Base-by-base conservation (phyloP, 768 basidiomycete genomes). In the Collybia sordida region DNA sequence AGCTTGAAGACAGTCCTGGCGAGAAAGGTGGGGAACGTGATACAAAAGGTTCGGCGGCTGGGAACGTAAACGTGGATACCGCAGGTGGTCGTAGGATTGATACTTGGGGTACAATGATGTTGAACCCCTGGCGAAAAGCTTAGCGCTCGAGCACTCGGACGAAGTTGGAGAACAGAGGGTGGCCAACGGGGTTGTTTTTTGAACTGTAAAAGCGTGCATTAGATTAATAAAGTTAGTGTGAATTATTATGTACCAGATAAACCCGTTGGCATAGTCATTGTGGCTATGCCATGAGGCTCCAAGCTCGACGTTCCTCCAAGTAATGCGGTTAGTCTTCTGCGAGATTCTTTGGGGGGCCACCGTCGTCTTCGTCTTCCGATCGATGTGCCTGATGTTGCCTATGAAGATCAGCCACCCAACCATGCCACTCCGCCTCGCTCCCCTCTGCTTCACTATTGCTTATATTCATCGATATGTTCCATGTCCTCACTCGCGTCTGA, bases 371-470 rank as follows among this genome's bases (percentile, higher is more conserved):
- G 1, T 44, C 47, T 24, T 62, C 56, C 7, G 50, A 47, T 42
- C 38, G 27, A 15, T 45, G 56, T 15, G 58, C 53, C 37, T 51
- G 51, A 15, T 65, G 59, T 34, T 72, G 69, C 2, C 71, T 57
- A 6, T 72, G 67, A 38, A 86, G 48, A 67, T 85, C 85, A 4
- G 76, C 77, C 59, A 75, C 69, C 86, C 86, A 88, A 1, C 79
- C 81, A 3, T 78, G 71, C 86, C 86, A 88, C 59, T 88, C 86
- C 18, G 69, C 66, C 61, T 86, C 86, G 56, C 73, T 75, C 19
- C 72, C 78, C 21, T 77, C 71, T 5, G 65, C 71, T 4, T 72
- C 75, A 24, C 69, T 76, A 38, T 71, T 70, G 3, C 69, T 72
- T 21, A 63, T 51, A 7, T 59, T 65, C 9, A 59, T 51, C 54